These are phyloP conservation scores for Leavenworthia alabamica DNA, from an alignment of 345 rosid species.

Conservation along the genomic window DNA sequence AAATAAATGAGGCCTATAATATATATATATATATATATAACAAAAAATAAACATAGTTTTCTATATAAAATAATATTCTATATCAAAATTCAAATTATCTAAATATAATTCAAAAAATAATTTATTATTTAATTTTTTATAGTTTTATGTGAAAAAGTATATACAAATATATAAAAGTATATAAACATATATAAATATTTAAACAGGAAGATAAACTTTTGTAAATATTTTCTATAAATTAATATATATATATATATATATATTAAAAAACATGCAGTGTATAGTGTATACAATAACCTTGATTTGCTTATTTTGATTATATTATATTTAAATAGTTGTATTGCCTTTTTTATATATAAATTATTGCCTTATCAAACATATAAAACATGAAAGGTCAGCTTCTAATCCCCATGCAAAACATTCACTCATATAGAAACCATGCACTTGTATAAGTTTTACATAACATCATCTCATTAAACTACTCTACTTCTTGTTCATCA, in stretches of 20 bases:
- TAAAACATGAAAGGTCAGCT: background rate
- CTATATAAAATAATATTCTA: too few relatives aligned
- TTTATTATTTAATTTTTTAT: too few relatives aligned
- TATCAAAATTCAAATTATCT: too few relatives aligned
- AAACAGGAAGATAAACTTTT: constrained; percentile 14
- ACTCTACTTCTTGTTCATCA: background rate
- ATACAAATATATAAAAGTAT: too few relatives aligned
- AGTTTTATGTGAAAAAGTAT: too few relatives aligned
- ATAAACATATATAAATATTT: too few relatives aligned
- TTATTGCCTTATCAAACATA: too few relatives aligned
- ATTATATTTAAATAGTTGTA: background rate
- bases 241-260: background rate
- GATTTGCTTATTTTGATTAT: background rate
- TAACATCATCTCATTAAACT: background rate
- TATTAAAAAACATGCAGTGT: background rate
- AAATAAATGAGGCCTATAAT: too few relatives aligned
- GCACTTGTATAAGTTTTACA: constrained; percentile 7
- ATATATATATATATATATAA: too few relatives aligned
- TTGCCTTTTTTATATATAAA: constrained; percentile 1
- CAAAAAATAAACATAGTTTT: too few relatives aligned
- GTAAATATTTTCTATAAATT: background rate
- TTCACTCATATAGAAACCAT: background rate
- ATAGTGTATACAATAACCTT: background rate
- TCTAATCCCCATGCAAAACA: constrained; percentile 26
- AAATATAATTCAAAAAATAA: too few relatives aligned